A percentile compares a stretch with the other conserved stretches of the same genome.
phyloP scores from a whole-genome alignment of 2,329 filamentous ascomycete species.

The Madurella fahalii region DNA sequence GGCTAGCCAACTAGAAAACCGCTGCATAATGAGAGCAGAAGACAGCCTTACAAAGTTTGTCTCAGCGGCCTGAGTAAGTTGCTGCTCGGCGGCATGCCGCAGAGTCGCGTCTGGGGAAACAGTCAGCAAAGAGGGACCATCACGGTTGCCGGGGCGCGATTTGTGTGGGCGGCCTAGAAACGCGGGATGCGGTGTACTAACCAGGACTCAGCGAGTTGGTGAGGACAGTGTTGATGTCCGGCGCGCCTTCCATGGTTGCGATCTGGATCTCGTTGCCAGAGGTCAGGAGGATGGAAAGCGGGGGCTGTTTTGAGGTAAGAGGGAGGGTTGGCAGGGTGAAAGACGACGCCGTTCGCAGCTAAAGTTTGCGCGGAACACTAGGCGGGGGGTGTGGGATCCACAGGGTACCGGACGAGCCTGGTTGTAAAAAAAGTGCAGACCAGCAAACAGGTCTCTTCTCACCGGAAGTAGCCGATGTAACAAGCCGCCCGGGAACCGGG shows the following conservation, averaged over 20 bases:
- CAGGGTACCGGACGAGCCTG: constrained; percentile 20
- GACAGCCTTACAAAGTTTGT: constrained; percentile 76
- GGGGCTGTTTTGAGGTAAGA: constrained; percentile 19
- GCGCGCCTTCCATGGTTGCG: constrained; percentile 56
- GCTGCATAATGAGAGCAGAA: constrained; percentile 18
- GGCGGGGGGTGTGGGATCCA: constrained; percentile 26
- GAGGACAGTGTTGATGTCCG: constrained; percentile 98
- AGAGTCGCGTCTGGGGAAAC: constrained; percentile 70
- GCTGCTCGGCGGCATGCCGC: constrained; percentile 88
- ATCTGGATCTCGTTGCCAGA: constrained; percentile 19
- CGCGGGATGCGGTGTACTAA: constrained; percentile 45
- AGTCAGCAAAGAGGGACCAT: constrained; percentile 30
- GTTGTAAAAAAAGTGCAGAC: constrained; percentile 4
- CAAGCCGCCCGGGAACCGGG: not conserved
- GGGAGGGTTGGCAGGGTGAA: constrained; percentile 26
- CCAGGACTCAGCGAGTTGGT: constrained; percentile 93
- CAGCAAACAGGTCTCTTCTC: constrained; percentile 4
- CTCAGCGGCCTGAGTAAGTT: constrained; percentile 87
- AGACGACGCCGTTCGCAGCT: constrained; percentile 24
- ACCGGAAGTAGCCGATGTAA: not conserved
- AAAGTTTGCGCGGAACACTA: constrained; percentile 29
- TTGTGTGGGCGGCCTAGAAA: constrained; percentile 16
- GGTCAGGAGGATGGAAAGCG: constrained; percentile 25
- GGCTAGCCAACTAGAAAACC: not conserved
- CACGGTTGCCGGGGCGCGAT: constrained; percentile 17